Conservation (phyloP, 345 rosid genomes). For the Moricandia arvensis region DNA sequence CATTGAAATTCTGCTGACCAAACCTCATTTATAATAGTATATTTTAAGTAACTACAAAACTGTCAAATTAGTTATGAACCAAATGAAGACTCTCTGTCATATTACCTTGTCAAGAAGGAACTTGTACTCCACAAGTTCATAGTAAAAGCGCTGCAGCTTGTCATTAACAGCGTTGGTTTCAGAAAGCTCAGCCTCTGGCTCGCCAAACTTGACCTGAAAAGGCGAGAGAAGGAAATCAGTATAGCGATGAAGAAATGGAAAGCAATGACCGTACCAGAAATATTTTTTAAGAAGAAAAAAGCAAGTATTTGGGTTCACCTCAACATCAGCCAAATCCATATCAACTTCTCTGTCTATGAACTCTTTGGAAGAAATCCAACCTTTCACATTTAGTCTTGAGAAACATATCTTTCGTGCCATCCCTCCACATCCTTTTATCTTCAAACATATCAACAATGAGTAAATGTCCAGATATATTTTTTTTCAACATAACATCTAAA, state of each 20-base stretch:
- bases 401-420: no score
- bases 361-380: slow-evolving; percentile 46
- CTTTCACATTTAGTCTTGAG: no score
- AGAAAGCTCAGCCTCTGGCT: slow-evolving; percentile 78
- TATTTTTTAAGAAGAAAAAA: background rate
- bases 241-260: slow-evolving; percentile 7
- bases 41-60: no score
- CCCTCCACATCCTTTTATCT: slow-evolving; percentile 92
- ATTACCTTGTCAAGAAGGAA: no score
- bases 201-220: slow-evolving; percentile 68
- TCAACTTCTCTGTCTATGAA: slow-evolving; percentile 50
- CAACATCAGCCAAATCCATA: slow-evolving; percentile 78
- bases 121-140: no score
- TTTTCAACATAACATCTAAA: background rate
- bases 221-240: slow-evolving; percentile 20
- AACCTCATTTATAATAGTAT: background rate
- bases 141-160: slow-evolving; percentile 68
- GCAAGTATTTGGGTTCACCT: slow-evolving; percentile 44
- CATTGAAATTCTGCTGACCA: background rate
- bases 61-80: no score
- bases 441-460: slow-evolving; percentile 18
- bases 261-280: background rate
- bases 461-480: background rate
- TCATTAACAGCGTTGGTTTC: slow-evolving; percentile 89
- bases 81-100: no score